Evolutionary conservation across 768 basidiomycete genomes (phyloP).

Genomic region (Naematelia encephala): DNA sequence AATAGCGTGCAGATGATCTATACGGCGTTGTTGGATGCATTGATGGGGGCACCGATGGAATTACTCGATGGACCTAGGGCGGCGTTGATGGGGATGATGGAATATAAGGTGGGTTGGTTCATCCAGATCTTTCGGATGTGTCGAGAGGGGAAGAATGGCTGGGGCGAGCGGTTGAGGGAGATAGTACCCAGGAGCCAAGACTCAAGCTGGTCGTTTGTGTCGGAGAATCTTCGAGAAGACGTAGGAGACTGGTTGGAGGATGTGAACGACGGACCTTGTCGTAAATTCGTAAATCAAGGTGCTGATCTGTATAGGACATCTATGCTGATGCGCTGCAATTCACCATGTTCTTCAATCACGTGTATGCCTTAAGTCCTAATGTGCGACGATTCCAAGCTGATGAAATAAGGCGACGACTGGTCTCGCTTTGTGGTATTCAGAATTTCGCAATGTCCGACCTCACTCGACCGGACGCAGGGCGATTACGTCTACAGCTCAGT

Average conservation of each 20-base stretch:
- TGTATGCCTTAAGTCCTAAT: conserved; percentile 18
- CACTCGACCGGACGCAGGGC: conserved; percentile 65
- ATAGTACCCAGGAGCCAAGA: background rate
- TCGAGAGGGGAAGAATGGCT: background rate
- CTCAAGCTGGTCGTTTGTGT: no score
- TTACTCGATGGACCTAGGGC: conserved; percentile 36
- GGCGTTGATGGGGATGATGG: conserved; percentile 46
- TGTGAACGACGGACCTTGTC: background rate
- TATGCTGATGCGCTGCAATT: conserved; percentile 40
- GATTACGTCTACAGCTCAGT: conserved; percentile 72
- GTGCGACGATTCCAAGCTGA: conserved; percentile 6
- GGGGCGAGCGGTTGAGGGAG: no score
- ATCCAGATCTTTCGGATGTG: background rate
- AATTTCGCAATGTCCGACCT: conserved; percentile 74
- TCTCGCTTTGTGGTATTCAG: conserved; percentile 33
- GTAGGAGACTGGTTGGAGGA: no score
- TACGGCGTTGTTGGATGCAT: conserved; percentile 25
- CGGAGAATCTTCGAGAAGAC: no score
- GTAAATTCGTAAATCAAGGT: background rate
- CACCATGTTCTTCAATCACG: conserved; percentile 46
- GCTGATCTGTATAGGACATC: conserved; percentile 25
- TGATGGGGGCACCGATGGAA: conserved; percentile 40
- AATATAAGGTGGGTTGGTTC: conserved; percentile 39
- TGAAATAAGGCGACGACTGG: conserved; percentile 26
- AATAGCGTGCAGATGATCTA: conserved; percentile 34